Percentiles rank a stretch among this genome's conserved stretches.
phyloP scores from a whole-genome alignment of 805 yeast species.

The Kuraishia molischiana region DNA sequence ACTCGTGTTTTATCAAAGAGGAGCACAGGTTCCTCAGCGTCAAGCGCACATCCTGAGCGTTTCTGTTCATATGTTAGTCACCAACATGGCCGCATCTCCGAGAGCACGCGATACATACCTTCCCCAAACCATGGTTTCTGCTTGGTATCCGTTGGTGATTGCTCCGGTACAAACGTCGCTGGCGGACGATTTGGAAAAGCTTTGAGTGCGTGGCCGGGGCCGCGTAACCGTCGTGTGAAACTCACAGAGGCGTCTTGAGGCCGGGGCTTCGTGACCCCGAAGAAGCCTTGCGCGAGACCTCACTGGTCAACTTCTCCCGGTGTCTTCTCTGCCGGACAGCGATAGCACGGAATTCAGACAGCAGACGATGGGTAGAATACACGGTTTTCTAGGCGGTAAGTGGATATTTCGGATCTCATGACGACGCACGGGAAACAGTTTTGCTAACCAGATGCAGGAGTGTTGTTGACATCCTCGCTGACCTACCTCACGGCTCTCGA shows the following conservation, averaged over 20 bases:
- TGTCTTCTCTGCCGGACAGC: too few species aligned
- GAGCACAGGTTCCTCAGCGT: conserved; percentile 57
- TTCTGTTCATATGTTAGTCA: conserved; percentile 16
- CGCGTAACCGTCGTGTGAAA: too few species aligned
- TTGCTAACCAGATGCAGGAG: conserved; percentile 43
- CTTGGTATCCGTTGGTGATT: too few species aligned
- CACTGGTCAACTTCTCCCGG: too few species aligned
- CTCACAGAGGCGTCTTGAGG: too few species aligned
- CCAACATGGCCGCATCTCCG: too few species aligned
- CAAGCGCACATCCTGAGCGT: conserved; percentile 42
- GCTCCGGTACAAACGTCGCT: neutral
- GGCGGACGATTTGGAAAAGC: neutral
- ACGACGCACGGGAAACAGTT: conserved; percentile 27
- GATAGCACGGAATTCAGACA: too few species aligned
- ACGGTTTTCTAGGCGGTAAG: conserved; percentile 46
- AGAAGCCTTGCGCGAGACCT: neutral
- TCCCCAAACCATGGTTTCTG: conserved; percentile 3
- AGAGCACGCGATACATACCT: conserved; percentile 3
- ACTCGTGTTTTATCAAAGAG: conserved; percentile 59
- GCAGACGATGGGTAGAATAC: conserved; percentile 35
- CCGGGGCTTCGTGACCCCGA: neutral
- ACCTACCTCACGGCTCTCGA: conserved; percentile 54
- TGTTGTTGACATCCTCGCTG: conserved; percentile 50
- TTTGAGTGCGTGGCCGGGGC: too few species aligned
- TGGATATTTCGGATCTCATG: too few species aligned